Evolutionary conservation across 225 moss, liverwort and hornwort genomes (phyloP).

Genomic region (Polytrichum formosum): DNA sequence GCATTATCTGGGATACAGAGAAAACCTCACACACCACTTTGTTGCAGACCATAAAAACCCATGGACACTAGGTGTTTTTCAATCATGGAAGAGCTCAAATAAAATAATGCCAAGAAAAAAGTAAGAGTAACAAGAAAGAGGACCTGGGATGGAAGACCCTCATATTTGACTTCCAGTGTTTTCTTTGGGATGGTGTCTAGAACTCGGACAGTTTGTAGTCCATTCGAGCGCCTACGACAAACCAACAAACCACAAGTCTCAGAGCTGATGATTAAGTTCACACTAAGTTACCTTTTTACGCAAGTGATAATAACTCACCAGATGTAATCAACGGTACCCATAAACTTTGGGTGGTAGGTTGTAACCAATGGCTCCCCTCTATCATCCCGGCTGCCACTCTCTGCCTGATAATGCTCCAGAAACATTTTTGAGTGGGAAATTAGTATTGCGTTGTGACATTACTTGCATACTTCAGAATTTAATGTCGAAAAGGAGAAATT

Average conservation of each 20-base stretch:
- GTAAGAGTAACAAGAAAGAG: slow-evolving; percentile 2
- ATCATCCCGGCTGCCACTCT: slow-evolving; percentile 71
- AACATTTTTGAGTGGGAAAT: neutral
- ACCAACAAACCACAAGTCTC: slow-evolving; percentile 3
- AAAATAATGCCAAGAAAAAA: neutral
- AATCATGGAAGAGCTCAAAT: neutral
- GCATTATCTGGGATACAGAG: too few relatives aligned
- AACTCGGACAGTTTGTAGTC: slow-evolving; percentile 66
- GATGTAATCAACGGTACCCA: slow-evolving; percentile 96
- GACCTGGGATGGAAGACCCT: slow-evolving; percentile 74
- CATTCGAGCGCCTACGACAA: slow-evolving; percentile 78
- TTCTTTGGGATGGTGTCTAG: slow-evolving; percentile 66
- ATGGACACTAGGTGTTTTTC: neutral
- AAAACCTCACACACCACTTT: too few relatives aligned
- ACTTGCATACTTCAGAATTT: too few relatives aligned
- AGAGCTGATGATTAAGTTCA: neutral
- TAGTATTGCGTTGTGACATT: too few relatives aligned
- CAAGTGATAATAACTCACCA: slow-evolving; percentile 47
- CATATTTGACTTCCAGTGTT: slow-evolving; percentile 34
- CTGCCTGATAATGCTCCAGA: slow-evolving; percentile 48
- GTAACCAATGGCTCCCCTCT: slow-evolving; percentile 86
- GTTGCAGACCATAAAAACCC: neutral
- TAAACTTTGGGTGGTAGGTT: slow-evolving; percentile 70
- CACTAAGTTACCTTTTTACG: neutral
- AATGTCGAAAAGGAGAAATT: neutral